Evolutionary conservation across 2,329 filamentous ascomycete species (phyloP), one percentile per base, ranked within the genome.

Genomic region (Podosphaera aphanis): DNA sequence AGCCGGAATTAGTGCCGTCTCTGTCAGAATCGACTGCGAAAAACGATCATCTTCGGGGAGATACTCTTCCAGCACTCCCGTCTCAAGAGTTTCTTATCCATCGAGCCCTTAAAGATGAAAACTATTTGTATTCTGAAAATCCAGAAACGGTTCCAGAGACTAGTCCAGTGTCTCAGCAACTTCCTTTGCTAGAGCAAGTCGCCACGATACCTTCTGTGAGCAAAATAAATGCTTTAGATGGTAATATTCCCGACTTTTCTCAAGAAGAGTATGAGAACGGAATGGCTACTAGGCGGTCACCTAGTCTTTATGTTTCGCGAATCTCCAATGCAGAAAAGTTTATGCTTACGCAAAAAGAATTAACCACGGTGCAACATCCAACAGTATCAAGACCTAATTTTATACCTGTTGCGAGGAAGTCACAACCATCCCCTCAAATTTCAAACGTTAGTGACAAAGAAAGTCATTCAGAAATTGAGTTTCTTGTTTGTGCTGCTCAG

Each of bases 91-190:
- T 11, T 33, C 29, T 4, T 33, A 33, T 11, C 8, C 3, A n/a
- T n/a, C 15, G 10, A 33, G 15, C 13, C 29, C 15, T 33, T 13
- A 11, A 7, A 11, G 29, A 33, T 33, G 4, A 33, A 11, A 33
- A 33, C 29, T 13, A 11, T 33, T n/a, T 1, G n/a, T 27, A 41
- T 37, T 42, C 40, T 2, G 40, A 29, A 18, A 25, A 27, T 6
- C 21, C 41, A 16, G 50, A 52, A 7, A 54, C 49, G 6, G 45
- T 60, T 10, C 58, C 54, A n/a, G 58, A 59, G 42, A 59, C 57
- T 3, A 58, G 56, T 40, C 58, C 57, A n/a, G 38, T 48, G 5
- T 47, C 47, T 18, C 44, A 48, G 18, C 46, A 46, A n/a, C 35
- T 54, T 16, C 48, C 52, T 3, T 51, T 53, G 2, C 54, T 59